These are phyloP conservation scores for Herpetospermum pedunculosum DNA, from an alignment of 306 rosid species.

Conservation along the genomic window DNA sequence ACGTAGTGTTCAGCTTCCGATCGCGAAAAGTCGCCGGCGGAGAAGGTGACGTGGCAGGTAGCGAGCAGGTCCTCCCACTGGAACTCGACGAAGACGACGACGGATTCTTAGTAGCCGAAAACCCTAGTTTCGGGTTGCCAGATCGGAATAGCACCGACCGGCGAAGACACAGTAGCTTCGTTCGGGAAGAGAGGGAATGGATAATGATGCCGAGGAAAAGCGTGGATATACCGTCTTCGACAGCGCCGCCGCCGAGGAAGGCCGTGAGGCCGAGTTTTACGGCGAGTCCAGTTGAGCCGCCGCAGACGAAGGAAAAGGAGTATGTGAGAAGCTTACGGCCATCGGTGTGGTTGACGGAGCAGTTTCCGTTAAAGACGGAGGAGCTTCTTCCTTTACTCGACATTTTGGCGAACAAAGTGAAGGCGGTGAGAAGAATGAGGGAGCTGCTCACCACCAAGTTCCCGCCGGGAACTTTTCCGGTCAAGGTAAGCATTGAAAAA, in stretches of 20 bases:
- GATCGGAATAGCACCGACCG: constrained; percentile 14
- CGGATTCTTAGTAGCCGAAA: constrained; percentile 80
- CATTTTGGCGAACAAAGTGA: constrained; percentile 83
- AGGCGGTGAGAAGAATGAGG: constrained; percentile 84
- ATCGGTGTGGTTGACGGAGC: constrained; percentile 89
- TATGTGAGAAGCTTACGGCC: constrained; percentile 68
- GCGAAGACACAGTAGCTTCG: constrained; percentile 85
- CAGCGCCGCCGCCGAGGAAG: constrained; percentile 28
- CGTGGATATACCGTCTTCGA: constrained; percentile 43
- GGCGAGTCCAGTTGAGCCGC: constrained; percentile 13
- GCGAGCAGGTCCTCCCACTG: constrained; percentile 62
- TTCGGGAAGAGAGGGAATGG: constrained; percentile 72
- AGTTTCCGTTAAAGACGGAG: constrained; percentile 90
- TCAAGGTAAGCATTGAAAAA: constrained; percentile 49
- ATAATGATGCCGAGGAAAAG: constrained; percentile 63
- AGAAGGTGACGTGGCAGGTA: constrained; percentile 56
- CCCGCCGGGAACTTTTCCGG: constrained; percentile 92
- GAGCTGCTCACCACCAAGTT: constrained; percentile 90
- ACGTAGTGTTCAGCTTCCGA: constrained; percentile 78
- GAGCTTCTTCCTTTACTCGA: constrained; percentile 81
- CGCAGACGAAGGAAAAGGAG: constrained; percentile 74
- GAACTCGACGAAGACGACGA: constrained; percentile 96
- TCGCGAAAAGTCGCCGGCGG: constrained; percentile 50
- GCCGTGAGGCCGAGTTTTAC: constrained; percentile 10
- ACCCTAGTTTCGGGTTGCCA: constrained; percentile 51